These are phyloP conservation scores for Fomitopsis pulvina DNA, from an alignment of 768 basidiomycete genomes.

Conservation along the genomic window DNA sequence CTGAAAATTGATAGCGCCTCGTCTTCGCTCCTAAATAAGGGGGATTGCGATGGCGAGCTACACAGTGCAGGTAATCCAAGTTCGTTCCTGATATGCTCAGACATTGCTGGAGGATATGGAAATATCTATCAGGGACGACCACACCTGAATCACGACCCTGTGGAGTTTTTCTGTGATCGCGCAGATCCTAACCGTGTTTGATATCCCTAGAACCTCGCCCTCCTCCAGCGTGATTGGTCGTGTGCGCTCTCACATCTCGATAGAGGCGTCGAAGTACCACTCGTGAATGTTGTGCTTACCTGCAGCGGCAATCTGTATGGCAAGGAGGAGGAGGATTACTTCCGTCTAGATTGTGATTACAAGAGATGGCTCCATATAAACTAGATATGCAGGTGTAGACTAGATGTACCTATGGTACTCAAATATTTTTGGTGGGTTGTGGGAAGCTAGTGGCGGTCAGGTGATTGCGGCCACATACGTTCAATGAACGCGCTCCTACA, in stretches of 20 bases:
- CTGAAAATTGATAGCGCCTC: neutral
- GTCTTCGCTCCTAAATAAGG: neutral
- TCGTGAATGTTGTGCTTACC: neutral
- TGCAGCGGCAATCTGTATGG: neutral
- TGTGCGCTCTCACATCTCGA: neutral
- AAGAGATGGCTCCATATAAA: too few relatives aligned
- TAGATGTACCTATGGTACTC: too few relatives aligned
- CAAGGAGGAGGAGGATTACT: too few relatives aligned
- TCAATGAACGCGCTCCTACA: too few relatives aligned
- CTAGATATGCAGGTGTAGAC: too few relatives aligned
- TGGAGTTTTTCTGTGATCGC: neutral
- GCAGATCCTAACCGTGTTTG: neutral
- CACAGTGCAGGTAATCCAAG: neutral
- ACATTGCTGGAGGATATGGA: neutral
- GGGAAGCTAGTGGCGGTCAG: too few relatives aligned
- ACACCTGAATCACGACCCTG: neutral
- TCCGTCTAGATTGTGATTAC: too few relatives aligned
- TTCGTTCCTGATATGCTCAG: neutral
- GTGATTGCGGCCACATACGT: too few relatives aligned
- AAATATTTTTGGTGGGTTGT: too few relatives aligned
- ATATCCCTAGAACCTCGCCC: neutral
- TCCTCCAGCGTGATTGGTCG: neutral
- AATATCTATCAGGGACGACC: neutral
- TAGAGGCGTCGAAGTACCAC: neutral
- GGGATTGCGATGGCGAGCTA: neutral